Evolutionary conservation across 805 yeast species (phyloP).

Genomic region (Candida krabiensis): DNA sequence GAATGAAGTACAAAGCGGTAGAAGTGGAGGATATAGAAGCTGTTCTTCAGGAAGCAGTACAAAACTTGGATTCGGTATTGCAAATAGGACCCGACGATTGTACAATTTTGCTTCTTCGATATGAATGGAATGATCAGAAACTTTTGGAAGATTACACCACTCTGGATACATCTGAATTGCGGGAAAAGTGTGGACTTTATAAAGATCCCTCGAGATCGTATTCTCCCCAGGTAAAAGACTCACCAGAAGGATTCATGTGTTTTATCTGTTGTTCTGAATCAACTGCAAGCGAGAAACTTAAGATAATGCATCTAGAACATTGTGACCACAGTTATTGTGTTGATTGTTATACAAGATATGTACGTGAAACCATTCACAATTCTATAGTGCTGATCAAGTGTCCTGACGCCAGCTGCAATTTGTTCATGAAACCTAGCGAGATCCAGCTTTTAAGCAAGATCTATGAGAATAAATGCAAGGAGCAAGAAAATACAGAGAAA

Average conservation of each 20-base stretch:
- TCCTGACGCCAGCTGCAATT: constrained; percentile 56
- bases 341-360: constrained; percentile 65
- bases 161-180: constrained; percentile 30
- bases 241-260: constrained; percentile 45
- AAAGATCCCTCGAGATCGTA: constrained; percentile 33
- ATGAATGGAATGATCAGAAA: constrained; percentile 59
- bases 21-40: constrained; percentile 33
- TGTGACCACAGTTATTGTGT: constrained; percentile 76
- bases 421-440: constrained; percentile 44
- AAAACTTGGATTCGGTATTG: constrained; percentile 36
- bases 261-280: constrained; percentile 70
- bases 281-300: constrained; percentile 28
- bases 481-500: constrained; percentile 7
- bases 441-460: constrained; percentile 30
- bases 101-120: constrained; percentile 45
- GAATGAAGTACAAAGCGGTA: constrained; percentile 29
- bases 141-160: constrained; percentile 54
- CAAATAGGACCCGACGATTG: constrained; percentile 40
- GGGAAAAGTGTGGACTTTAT: constrained; percentile 31
- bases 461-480: constrained; percentile 12
- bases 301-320: constrained; percentile 45
- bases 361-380: constrained; percentile 41
- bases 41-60: constrained; percentile 28
- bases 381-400: constrained; percentile 58
- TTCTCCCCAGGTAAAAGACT: constrained; percentile 9